A percentile compares a stretch with the other conserved stretches of the same genome.
These are phyloP conservation scores for Plasmodium malariae DNA, from an alignment of 169 alveolate genomes.

Conservation along the genomic window DNA sequence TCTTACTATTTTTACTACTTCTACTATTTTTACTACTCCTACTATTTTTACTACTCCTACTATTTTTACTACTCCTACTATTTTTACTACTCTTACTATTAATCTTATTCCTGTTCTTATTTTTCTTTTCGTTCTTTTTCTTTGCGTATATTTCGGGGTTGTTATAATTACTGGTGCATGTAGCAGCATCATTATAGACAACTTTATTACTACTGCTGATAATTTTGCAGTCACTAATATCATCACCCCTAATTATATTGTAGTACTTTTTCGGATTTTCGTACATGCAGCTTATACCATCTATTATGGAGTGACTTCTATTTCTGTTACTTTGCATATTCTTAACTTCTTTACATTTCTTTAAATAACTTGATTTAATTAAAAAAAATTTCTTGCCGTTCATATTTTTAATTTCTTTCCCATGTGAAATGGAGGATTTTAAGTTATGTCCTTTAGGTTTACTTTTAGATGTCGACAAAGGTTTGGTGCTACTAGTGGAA, in stretches of 20 bases:
- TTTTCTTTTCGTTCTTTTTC: conserved; percentile 12
- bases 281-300: conserved; percentile 10
- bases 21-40: background rate
- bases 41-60: background rate
- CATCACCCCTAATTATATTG: background rate
- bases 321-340: background rate
- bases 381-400: background rate
- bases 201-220: background rate
- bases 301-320: conserved; percentile 14
- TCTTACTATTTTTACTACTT: background rate
- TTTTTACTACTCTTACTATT: background rate
- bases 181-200: background rate
- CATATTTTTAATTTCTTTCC: background rate
- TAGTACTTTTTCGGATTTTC: background rate
- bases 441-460: background rate
- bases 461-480: background rate
- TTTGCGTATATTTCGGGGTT: conserved; percentile 1
- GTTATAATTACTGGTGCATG: background rate
- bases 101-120: background rate
- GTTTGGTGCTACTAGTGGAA: background rate
- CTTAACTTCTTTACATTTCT: background rate
- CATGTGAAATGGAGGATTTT: background rate
- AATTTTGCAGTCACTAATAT: background rate
- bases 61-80: background rate
- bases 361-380: background rate